These are phyloP conservation scores for Hymenoscyphus occultus DNA, from an alignment of 2,329 filamentous ascomycete species.

Conservation along the genomic window DNA sequence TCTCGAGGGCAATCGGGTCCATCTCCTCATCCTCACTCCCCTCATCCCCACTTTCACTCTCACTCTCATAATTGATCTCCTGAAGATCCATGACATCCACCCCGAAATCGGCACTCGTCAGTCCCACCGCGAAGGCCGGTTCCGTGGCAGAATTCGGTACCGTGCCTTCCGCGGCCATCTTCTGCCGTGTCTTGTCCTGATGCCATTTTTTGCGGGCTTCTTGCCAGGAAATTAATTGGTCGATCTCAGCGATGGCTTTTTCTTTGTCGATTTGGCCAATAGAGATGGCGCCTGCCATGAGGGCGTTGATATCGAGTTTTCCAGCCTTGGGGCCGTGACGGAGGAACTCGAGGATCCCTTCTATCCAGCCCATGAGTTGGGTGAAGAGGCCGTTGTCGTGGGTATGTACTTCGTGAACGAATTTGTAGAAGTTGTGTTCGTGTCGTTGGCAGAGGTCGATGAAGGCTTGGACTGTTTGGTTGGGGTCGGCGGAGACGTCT, in stretches of 20 bases:
- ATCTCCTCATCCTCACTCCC: constrained; percentile 73
- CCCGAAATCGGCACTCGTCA: constrained; percentile 84
- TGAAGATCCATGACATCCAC: constrained; percentile 82
- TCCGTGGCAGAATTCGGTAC: constrained; percentile 45
- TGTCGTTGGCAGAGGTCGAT: constrained; percentile 95
- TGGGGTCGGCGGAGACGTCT: constrained; percentile 91
- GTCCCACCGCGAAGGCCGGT: constrained; percentile 53
- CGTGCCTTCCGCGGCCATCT: constrained; percentile 86
- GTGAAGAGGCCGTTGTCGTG: constrained; percentile 97
- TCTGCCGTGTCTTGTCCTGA: constrained; percentile 93
- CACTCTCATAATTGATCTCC: constrained; percentile 77
- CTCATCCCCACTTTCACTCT: constrained; percentile 58
- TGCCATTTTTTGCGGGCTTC: constrained; percentile 97
- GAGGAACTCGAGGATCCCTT: constrained; percentile 90
- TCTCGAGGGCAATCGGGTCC: constrained; percentile 85
- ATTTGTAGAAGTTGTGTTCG: constrained; percentile 97
- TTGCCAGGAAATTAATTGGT: constrained; percentile 88
- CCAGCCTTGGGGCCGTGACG: constrained; percentile 81
- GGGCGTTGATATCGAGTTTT: constrained; percentile 88
- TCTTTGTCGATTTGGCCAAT: constrained; percentile 66
- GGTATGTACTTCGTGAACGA: constrained; percentile 94
- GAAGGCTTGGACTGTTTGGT: constrained; percentile 96
- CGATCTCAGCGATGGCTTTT: constrained; percentile 74
- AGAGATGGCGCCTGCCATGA: constrained; percentile 78
- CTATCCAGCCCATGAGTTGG: constrained; percentile 95